Evolutionary conservation across 495 filamentous ascomycete genomes (phyloP).

Genomic region (Neurospora sp.): DNA sequence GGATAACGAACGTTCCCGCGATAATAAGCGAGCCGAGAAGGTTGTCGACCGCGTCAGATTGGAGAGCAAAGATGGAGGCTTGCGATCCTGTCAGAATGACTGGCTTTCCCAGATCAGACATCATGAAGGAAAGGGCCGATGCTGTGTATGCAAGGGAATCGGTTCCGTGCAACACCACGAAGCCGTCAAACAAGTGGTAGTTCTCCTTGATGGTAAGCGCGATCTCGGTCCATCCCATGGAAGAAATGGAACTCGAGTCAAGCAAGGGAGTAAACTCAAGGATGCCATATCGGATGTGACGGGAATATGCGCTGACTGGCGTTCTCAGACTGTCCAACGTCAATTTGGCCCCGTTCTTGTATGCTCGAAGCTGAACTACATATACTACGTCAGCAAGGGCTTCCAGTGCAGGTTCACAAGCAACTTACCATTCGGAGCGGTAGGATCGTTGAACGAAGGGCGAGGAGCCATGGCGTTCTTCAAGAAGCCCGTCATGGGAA

Average conservation of each 20-base stretch:
- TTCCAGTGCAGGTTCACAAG: background rate
- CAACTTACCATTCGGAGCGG: slow-evolving; percentile 23
- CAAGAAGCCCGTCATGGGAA: slow-evolving; percentile 73
- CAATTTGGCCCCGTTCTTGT: slow-evolving; percentile 29
- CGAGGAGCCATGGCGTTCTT: slow-evolving; percentile 71
- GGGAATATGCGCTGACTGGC: slow-evolving; percentile 69
- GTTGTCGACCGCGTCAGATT: slow-evolving; percentile 95
- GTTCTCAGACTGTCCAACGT: slow-evolving; percentile 56
- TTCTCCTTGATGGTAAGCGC: slow-evolving; percentile 60
- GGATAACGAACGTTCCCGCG: slow-evolving; percentile 92
- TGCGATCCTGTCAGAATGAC: slow-evolving; percentile 89
- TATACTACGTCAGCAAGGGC: slow-evolving; percentile 3
- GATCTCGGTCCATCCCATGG: slow-evolving; percentile 83
- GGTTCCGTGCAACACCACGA: slow-evolving; percentile 94
- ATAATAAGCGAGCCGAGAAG: slow-evolving; percentile 86
- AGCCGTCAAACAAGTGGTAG: slow-evolving; percentile 86
- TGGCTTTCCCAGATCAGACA: slow-evolving; percentile 83
- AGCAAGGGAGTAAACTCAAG: slow-evolving; percentile 81
- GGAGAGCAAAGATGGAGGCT: slow-evolving; percentile 82
- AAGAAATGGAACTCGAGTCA: slow-evolving; percentile 87
- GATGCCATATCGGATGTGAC: slow-evolving; percentile 75
- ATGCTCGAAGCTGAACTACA: slow-evolving; percentile 27
- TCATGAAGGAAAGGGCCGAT: slow-evolving; percentile 90
- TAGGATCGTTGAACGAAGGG: slow-evolving; percentile 84
- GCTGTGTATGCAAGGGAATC: slow-evolving; percentile 88